Percentiles rank a stretch among this genome's conserved stretches.
These are phyloP conservation scores for Vitis hybrid DNA, from an alignment of 177 flowering plant species.

Conservation along the genomic window DNA sequence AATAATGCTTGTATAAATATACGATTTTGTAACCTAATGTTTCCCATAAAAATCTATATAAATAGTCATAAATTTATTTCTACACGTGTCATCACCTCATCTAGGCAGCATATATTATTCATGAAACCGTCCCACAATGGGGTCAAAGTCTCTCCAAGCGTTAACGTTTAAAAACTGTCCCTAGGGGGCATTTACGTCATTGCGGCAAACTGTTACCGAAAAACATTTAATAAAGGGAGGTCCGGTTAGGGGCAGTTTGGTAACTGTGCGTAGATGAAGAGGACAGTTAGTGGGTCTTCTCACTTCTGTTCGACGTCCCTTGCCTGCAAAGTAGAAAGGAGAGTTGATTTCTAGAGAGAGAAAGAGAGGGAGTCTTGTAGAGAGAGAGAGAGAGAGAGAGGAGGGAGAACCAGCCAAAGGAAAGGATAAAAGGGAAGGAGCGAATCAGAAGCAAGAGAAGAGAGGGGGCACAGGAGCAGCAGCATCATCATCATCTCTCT, in stretches of 20 bases:
- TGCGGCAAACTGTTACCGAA: background rate
- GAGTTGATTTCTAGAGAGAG: background rate
- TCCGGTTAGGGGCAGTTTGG: conserved; percentile 19
- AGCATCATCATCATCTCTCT: background rate
- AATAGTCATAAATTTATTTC: too few relatives aligned
- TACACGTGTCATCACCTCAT: too few relatives aligned
- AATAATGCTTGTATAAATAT: too few relatives aligned
- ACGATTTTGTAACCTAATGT: too few relatives aligned
- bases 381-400: conserved; percentile 5
- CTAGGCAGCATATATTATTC: background rate
- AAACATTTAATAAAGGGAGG: background rate
- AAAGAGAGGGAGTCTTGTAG: background rate
- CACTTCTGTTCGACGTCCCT: conserved; percentile 28
- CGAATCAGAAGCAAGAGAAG: conserved; percentile 7
- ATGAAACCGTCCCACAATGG: background rate
- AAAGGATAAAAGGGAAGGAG: conserved; percentile 8
- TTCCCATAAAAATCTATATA: too few relatives aligned
- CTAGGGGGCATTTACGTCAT: conserved; percentile 9
- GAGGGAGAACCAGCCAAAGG: background rate
- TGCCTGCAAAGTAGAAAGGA: conserved; percentile 23
- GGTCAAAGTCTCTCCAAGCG: background rate
- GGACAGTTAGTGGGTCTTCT: conserved; percentile 31
- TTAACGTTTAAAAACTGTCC: background rate
- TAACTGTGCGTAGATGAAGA: conserved; percentile 6
- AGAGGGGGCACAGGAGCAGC: conserved; percentile 1